Base-by-base conservation (phyloP, 192 early-diverging fungal species). In the Geosiphon pyriformis region DNA sequence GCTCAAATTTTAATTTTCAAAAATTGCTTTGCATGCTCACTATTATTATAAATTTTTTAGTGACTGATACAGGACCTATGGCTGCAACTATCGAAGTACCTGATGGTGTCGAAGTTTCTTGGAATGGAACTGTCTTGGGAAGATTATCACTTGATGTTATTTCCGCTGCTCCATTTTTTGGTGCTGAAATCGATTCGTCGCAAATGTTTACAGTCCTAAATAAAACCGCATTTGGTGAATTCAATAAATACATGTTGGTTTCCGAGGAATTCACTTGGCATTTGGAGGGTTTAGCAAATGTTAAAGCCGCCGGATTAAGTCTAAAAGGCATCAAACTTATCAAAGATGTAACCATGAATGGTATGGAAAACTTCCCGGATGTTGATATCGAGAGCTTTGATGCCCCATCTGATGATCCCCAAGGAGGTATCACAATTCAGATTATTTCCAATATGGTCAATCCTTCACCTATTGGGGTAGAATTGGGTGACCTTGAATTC, bases 331-430 rank as follows among this genome's bases (percentile, higher is more conserved):
- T 84, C 63, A 30, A 72, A 29, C 60, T 86, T 17, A 65, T 66
- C 54, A 86, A 86, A 59, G 70, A 78, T 31, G 67, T 86, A 27
- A 74, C 66, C 10, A 63, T 83, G 51, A 61, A 70, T n/a, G 79
- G 79, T 73, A 87, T 87, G 83, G 65, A 68, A 35, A 78, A 83
- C 26, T 83, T 87, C 65, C 74, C 76, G 1, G 42, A 72, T 61
- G 80, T 83, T 18, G 72, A 57, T 27, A 79, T 86, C 49, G 69
- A 72, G 42, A 77, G 63, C 34, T 85, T 88, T 57, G 62, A 80
- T 34, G 58, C 83, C 22, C 84, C 83, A 22, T 65, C 71, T 4
- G 78, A 83, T 71, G 80, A 78, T 59, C 72, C 76, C 54, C 70
- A 72, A 25, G 80, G 84, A 59, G 85, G 85, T 68, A 85, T 87